phyloP scores from a whole-genome alignment of 2,329 filamentous ascomycete genomes.

The Botryotinia narcissicola region DNA sequence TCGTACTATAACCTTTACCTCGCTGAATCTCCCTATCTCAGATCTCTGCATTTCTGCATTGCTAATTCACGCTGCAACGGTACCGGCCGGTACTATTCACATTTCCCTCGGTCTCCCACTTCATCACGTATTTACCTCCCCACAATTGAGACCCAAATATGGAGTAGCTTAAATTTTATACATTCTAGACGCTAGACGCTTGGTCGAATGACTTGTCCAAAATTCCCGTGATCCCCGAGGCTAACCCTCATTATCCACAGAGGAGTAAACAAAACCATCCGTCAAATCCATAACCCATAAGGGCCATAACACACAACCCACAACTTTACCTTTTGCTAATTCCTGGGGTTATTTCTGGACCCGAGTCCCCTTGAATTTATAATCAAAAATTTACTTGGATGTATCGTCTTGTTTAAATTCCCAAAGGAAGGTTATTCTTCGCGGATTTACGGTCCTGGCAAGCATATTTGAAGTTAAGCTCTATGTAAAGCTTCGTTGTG shows the following conservation, averaged over 20 bases:
- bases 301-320: background rate
- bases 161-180: background rate
- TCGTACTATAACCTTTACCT: background rate
- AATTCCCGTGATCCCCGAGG: background rate
- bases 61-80: background rate
- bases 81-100: background rate
- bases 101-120: background rate
- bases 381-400: background rate
- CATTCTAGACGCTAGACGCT: background rate
- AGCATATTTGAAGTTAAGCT: conserved; percentile 6
- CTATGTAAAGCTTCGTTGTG: background rate
- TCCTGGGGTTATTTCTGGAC: conserved; percentile 14
- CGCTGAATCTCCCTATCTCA: background rate
- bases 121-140: conserved; percentile 5
- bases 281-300: background rate
- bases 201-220: background rate
- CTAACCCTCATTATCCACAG: background rate
- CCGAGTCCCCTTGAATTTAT: background rate
- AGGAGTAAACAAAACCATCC: background rate
- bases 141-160: conserved; percentile 7
- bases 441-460: background rate
- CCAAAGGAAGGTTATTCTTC: background rate
- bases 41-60: background rate
- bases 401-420: background rate
- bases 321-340: background rate